Base-by-base conservation (phyloP, 164 flowering plant genomes). In the Paratinospora sagittata region DNA sequence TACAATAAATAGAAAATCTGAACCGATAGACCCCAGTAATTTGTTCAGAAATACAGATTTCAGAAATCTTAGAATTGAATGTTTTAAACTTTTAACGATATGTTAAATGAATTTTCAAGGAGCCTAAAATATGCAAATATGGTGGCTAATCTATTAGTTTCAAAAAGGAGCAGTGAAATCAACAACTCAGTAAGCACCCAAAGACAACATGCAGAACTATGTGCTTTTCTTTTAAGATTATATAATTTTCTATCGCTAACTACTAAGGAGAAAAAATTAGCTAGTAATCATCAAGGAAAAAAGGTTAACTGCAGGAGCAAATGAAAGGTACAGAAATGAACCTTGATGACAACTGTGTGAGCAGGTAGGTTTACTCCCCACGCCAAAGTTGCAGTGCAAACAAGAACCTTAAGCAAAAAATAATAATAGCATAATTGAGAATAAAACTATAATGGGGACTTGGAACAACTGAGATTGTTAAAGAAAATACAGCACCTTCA, bases 311-410 rank as follows among this genome's bases (percentile, higher is more conserved):
- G 9, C n/a, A 37, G 24, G 13, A 55, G 10, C 11, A 21, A 73
- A 52, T 10, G 55, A 61, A 27, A 61, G 61, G 52, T 69, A 52
- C 62, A 66, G 86, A 78, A 52, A 89, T 73, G 39, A 60, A 80
- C 99, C 98, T 96, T 96, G 69, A 96, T 96, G 61, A 96, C 97
- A 77, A 96, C 99, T 8, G 99, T 96, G 76, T 96, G 99, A 78
- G 99, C 99, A 65, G 99, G 99, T 75, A 96, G 81, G 81, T 96
- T 96, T 36, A 96, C 99, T 70, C 99, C 99, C 99, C 99, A 96
- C 71, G 99, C 99, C 85, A 96, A 79, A 69, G 99, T 96, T 70
- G 99, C 98, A 65, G 99, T 96, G 84, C 99, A 96, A 68, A 96
- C 97, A 79, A 96, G 97, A 24, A 96, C 98, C 99, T 96, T 79